Conservation (phyloP, 2,329 filamentous ascomycete genomes). For the Paramyrothecium sp. region DNA sequence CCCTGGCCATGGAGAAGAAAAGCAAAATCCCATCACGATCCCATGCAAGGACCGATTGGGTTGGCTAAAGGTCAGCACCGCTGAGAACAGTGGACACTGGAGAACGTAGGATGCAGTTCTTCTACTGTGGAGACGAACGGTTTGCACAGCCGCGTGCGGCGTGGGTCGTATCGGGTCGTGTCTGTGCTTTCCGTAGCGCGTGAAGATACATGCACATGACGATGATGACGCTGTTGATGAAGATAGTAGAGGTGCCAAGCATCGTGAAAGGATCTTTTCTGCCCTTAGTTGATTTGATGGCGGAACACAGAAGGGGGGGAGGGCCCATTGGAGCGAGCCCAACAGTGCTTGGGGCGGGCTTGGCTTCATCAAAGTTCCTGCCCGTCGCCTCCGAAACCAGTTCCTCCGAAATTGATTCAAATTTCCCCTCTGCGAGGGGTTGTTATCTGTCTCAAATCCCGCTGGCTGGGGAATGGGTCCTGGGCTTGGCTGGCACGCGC, state of each 20-base stretch:
- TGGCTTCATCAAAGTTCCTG: not conserved
- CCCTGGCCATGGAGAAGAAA: too few species aligned
- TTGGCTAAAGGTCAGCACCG: not conserved
- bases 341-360: not conserved
- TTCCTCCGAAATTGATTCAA: constrained; percentile 1
- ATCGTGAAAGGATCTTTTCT: not conserved
- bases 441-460: not conserved
- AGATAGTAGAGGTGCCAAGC: not conserved
- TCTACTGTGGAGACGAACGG: not conserved
- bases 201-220: not conserved
- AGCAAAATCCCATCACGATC: too few species aligned
- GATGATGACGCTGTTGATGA: not conserved
- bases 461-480: not conserved
- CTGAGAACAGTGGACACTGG: not conserved
- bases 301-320: not conserved
- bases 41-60: not conserved
- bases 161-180: not conserved
- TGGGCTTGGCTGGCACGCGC: too few species aligned
- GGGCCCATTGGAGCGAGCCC: not conserved
- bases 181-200: not conserved
- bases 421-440: not conserved
- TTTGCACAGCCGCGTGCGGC: not conserved
- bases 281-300: not conserved
- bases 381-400: not conserved
- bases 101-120: not conserved